These are phyloP conservation scores for Phytopythium oedochilum DNA, from an alignment of 352 stramenopile genomes.

Conservation along the genomic window DNA sequence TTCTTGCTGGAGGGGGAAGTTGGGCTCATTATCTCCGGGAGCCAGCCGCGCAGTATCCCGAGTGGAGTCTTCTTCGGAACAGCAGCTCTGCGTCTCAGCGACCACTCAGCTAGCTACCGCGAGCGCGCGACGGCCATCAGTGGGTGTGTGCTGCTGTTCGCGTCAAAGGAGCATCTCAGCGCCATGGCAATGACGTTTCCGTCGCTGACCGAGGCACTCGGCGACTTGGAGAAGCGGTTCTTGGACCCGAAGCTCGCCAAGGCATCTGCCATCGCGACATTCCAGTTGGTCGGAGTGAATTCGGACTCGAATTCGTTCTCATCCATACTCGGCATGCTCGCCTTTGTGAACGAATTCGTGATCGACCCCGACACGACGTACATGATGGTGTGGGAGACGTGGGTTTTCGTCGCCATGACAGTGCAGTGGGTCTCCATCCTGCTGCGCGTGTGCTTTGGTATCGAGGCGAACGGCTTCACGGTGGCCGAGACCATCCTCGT, in stretches of 20 bases:
- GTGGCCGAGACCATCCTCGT: constrained; percentile 22
- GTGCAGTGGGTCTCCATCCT: constrained; percentile 38
- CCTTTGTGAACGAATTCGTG: constrained; percentile 15
- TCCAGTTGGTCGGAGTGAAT: not conserved
- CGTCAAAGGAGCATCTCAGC: constrained; percentile 39
- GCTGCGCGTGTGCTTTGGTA: constrained; percentile 44
- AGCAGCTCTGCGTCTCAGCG: constrained; percentile 29
- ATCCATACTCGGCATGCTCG: constrained; percentile 3
- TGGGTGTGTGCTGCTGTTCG: constrained; percentile 48
- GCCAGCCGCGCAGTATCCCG: constrained; percentile 28
- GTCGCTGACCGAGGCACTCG: constrained; percentile 23
- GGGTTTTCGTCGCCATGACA: constrained; percentile 49
- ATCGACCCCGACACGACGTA: constrained; percentile 50
- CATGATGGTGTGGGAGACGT: constrained; percentile 57
- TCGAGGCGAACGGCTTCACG: constrained; percentile 4
- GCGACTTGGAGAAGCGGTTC: constrained; percentile 39
- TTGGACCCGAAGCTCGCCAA: constrained; percentile 51
- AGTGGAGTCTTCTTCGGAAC: constrained; percentile 56
- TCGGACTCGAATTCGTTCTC: not conserved
- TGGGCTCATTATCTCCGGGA: constrained; percentile 33
- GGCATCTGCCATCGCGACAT: constrained; percentile 19
- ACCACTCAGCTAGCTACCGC: constrained; percentile 28
- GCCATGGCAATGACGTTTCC: constrained; percentile 31
- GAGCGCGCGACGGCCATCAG: constrained; percentile 50
- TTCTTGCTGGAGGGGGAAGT: constrained; percentile 57